Evolutionary conservation across 2,329 filamentous ascomycete species (phyloP), one percentile per base, ranked within the genome.

Genomic region (Chaetomiaceae sp.): DNA sequence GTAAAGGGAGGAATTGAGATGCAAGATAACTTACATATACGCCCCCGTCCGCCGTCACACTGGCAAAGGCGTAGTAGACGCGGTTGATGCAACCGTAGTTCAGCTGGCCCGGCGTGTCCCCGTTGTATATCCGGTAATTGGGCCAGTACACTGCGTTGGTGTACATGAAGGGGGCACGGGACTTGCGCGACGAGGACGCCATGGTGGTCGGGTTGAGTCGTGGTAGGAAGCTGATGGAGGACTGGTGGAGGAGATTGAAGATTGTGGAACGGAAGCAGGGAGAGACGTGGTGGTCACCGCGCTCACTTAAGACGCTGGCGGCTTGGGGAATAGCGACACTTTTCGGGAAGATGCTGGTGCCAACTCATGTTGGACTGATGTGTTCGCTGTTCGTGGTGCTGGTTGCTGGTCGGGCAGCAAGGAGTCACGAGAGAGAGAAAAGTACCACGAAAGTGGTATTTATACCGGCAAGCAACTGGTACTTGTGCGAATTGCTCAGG

Each of bases 111-210:
- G 89, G 89, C 15, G 87, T 87, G 63, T 89, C 82, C 59, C 85
- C 81, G 53, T 79, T 77, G 70, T 91, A 90, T 61, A 90, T 81
- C 54, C 84, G 77, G 72, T 82, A 84, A 70, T 89, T 92, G n/a
- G 88, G 87, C 68, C 89, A 94, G 72, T 92, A 94, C 17, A 90
- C 86, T 20, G 85, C 88, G 69, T 94, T 94, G 64, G 81, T 81
- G 66, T 76, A 80, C 71, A 82, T 80, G 56, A 83, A 71, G 27
- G 27, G 27, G 27, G 27, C 27, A 57, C 73, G 74, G 59, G 73
- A 69, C 66, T 70, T 77, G 64, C 72, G 73, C 39, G 69, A 74
- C 14, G 72, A 71, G 7, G 58, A 54, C 51, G 55, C 40, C 55
- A 60, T 60, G 43, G 3, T 56, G 29, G 6, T 39, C 19, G 33